phyloP scores from a whole-genome alignment of 768 basidiomycete genomes.

The Peribolospora baueri region DNA sequence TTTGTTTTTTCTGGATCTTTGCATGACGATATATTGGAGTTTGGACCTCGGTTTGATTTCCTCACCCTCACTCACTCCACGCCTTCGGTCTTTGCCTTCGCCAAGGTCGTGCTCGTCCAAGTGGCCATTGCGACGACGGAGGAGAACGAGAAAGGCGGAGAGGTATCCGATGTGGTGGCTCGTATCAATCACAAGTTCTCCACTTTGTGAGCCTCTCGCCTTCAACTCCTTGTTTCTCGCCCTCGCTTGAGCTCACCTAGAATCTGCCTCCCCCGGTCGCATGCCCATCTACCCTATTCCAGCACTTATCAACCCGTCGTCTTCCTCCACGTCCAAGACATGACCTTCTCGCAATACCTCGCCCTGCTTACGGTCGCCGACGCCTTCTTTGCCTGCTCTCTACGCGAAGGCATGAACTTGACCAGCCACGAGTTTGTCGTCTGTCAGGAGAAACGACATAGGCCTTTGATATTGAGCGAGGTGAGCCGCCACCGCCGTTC shows the following conservation, averaged over 20 bases:
- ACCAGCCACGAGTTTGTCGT: slow-evolving; percentile 30
- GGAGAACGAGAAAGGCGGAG: slow-evolving; percentile 45
- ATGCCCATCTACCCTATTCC: slow-evolving; percentile 5
- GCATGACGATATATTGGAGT: no score
- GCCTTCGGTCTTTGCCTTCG: not conserved
- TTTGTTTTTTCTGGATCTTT: not conserved
- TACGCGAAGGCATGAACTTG: slow-evolving; percentile 69
- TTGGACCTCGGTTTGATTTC: not conserved
- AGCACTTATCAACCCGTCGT: slow-evolving; percentile 50
- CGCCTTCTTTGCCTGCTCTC: slow-evolving; percentile 57
- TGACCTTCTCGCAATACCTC: slow-evolving; percentile 66
- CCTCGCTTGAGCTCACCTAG: not conserved
- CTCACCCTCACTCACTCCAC: not conserved
- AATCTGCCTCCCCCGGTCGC: not conserved
- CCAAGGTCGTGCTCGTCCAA: slow-evolving; percentile 55
- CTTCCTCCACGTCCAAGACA: slow-evolving; percentile 58
- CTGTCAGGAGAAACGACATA: slow-evolving; percentile 43
- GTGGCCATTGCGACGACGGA: slow-evolving; percentile 63
- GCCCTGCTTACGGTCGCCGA: slow-evolving; percentile 59
- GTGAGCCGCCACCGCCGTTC: slow-evolving; percentile 20
- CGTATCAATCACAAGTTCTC: slow-evolving; percentile 64
- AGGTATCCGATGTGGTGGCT: slow-evolving; percentile 48
- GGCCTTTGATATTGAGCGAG: slow-evolving; percentile 58
- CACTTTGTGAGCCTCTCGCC: slow-evolving; percentile 18
- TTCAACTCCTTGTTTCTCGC: no score